phyloP scores from a whole-genome alignment of 2,329 filamentous ascomycete species.

The Ilyonectria destructans region DNA sequence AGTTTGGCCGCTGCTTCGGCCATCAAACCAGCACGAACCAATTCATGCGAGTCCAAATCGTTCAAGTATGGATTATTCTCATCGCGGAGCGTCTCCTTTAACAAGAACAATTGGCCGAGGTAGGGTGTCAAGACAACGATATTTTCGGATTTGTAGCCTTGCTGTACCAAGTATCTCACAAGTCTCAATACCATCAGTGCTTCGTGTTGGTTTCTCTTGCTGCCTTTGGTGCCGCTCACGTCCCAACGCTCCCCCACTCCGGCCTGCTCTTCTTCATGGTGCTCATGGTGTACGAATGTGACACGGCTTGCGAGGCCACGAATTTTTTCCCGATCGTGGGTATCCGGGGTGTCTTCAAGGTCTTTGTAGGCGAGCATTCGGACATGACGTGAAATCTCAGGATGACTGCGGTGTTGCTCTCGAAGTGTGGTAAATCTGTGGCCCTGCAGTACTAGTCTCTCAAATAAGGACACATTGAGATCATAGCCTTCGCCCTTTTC shows the following conservation, averaged over 20 bases:
- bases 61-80: slow-evolving; percentile 78
- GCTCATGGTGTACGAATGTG: slow-evolving; percentile 77
- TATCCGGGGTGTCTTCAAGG: slow-evolving; percentile 70
- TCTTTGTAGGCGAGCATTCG: slow-evolving; percentile 74
- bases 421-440: slow-evolving; percentile 69
- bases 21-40: slow-evolving; percentile 74
- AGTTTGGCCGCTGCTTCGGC: slow-evolving; percentile 66
- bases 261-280: slow-evolving; percentile 65
- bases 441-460: slow-evolving; percentile 73
- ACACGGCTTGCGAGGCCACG: slow-evolving; percentile 74
- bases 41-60: slow-evolving; percentile 77
- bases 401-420: slow-evolving; percentile 79
- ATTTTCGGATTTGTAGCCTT: slow-evolving; percentile 77
- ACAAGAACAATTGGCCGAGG: slow-evolving; percentile 75
- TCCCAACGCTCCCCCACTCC: slow-evolving; percentile 67
- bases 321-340: slow-evolving; percentile 62
- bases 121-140: slow-evolving; percentile 83
- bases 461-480: slow-evolving; percentile 79
- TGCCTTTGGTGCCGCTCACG: slow-evolving; percentile 60
- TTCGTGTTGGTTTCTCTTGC: slow-evolving; percentile 76
- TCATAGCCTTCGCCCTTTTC: slow-evolving; percentile 78
- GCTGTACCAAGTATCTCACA: slow-evolving; percentile 79
- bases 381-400: slow-evolving; percentile 76
- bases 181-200: slow-evolving; percentile 76
- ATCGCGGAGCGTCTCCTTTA: slow-evolving; percentile 67